phyloP scores from a whole-genome alignment of 495 filamentous ascomycete species.

The Neurospora africana region DNA sequence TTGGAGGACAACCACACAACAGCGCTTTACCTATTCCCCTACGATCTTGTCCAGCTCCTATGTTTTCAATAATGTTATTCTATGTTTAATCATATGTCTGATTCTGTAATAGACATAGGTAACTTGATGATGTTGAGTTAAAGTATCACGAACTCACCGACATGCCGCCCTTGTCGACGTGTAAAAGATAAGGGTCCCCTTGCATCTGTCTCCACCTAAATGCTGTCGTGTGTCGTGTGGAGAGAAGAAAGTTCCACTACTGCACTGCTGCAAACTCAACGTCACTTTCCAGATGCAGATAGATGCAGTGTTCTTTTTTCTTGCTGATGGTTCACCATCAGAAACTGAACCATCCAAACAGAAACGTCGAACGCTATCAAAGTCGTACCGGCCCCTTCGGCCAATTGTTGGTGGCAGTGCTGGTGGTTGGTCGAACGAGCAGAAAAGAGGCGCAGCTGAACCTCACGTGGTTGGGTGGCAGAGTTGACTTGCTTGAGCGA shows the following conservation, averaged over 20 bases:
- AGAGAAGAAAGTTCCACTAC: background rate
- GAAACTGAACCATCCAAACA: background rate
- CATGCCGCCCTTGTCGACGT: background rate
- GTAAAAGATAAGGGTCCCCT: background rate
- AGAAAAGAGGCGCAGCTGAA: background rate
- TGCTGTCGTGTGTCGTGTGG: background rate
- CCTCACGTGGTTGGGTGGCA: background rate
- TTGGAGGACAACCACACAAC: background rate
- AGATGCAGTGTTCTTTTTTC: background rate
- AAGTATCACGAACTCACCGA: background rate
- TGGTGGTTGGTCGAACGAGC: background rate
- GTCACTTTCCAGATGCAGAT: background rate
- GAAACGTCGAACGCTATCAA: background rate
- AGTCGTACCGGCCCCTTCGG: background rate
- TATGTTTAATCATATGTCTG: background rate
- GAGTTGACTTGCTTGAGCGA: background rate
- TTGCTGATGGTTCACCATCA: background rate
- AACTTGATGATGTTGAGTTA: background rate
- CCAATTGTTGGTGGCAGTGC: background rate
- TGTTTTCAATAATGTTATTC: background rate
- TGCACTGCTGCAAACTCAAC: background rate
- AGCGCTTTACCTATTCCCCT: background rate
- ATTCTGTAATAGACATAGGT: no score
- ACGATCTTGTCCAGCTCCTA: background rate
- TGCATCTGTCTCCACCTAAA: background rate